Conservation (phyloP, 2,329 filamentous ascomycete genomes). For the Claviceps monticola region DNA sequence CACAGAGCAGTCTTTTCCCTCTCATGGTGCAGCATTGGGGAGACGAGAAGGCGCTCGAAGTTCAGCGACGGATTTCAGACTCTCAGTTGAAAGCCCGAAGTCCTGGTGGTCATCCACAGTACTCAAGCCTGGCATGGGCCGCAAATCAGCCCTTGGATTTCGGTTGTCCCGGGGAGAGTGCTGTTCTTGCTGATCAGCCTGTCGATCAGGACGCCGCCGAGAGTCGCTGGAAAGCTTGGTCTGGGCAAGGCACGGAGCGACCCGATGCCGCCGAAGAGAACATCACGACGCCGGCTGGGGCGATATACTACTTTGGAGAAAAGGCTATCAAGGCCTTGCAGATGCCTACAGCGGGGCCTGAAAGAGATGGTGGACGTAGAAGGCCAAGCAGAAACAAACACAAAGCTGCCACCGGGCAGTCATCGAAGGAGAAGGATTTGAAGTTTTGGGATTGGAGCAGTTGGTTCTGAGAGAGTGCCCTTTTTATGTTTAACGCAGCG, state of each 20-base stretch:
- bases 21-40: constrained; percentile 38
- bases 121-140: background rate
- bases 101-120: background rate
- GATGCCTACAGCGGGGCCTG: background rate
- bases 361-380: background rate
- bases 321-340: constrained; percentile 3
- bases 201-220: background rate
- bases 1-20: constrained; percentile 25
- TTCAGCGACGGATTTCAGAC: constrained; percentile 6
- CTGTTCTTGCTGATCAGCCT: background rate
- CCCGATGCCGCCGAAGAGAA: background rate
- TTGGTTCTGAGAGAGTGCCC: constrained; percentile 15
- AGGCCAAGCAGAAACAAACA: background rate
- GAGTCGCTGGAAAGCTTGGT: constrained; percentile 1
- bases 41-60: constrained; percentile 22
- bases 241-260: background rate
- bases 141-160: background rate
- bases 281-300: constrained; percentile 1
- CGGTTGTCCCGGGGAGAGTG: background rate
- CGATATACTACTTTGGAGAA: constrained; percentile 6
- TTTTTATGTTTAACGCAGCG: background rate
- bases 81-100: constrained; percentile 1
- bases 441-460: constrained; percentile 12
- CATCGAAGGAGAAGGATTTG: constrained; percentile 12
- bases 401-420: background rate